A percentile compares a stretch with the other conserved stretches of the same genome.
phyloP scores from a whole-genome alignment of 192 early-diverging fungal species.

The Coemansia sp. region DNA sequence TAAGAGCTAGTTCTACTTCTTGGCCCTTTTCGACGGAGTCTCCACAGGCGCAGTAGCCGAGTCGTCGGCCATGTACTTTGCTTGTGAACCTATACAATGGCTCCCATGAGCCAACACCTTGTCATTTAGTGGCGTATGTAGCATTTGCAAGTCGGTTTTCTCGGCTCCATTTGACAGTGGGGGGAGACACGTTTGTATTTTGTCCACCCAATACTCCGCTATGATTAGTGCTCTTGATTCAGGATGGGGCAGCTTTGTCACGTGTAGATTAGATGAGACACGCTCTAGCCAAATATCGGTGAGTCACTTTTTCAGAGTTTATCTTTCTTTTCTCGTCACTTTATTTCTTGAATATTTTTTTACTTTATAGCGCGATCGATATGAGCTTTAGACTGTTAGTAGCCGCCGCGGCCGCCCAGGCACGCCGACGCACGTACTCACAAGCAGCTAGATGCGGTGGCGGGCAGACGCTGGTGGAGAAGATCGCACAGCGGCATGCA shows the following conservation, averaged over 20 bases:
- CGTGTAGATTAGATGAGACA: conserved; percentile 2
- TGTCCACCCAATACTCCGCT: too few relatives aligned
- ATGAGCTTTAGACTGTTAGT: conserved; percentile 54
- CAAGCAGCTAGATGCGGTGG: conserved; percentile 9
- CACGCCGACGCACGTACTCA: conserved; percentile 32
- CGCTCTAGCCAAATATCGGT: background rate
- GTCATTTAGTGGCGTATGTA: too few relatives aligned
- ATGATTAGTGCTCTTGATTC: background rate
- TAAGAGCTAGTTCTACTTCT: too few relatives aligned
- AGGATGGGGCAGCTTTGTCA: background rate
- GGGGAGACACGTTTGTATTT: too few relatives aligned
- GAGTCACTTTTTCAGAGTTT: background rate
- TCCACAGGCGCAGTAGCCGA: too few relatives aligned
- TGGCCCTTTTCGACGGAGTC: too few relatives aligned
- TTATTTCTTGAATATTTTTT: background rate
- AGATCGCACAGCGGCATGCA: conserved; percentile 92
- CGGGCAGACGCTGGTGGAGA: conserved; percentile 88
- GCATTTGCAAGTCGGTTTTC: too few relatives aligned
- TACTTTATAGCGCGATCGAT: conserved; percentile 7
- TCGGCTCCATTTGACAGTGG: too few relatives aligned
- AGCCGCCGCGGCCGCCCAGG: conserved; percentile 43
- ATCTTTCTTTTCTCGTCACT: background rate
- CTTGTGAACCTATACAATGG: too few relatives aligned
- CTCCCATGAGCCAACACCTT: too few relatives aligned
- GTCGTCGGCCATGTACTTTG: too few relatives aligned